Evolutionary conservation across 1,284 basidiomycete genomes (phyloP).

Genomic region (Naganishia sp.): DNA sequence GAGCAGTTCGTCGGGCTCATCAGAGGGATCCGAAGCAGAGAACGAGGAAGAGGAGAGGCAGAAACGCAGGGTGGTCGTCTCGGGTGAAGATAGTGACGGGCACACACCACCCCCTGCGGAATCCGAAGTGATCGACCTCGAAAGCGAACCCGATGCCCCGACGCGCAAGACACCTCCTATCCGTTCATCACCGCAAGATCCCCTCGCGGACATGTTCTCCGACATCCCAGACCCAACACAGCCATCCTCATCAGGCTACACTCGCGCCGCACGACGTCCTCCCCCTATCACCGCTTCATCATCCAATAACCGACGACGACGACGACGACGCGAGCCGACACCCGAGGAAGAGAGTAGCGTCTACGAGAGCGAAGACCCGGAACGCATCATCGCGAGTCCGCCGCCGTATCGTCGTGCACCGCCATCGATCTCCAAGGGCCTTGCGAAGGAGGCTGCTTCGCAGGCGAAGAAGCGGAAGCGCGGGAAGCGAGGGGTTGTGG

Average conservation of each 20-base stretch:
- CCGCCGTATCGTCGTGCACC: conserved; percentile 19
- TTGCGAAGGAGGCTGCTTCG: neutral
- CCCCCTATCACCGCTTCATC: neutral
- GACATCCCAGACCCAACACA: neutral
- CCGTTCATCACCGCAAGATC: conserved; percentile 1
- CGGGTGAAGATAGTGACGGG: conserved; percentile 4
- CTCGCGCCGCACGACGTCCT: conserved; percentile 1
- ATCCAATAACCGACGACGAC: neutral
- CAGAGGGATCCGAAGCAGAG: neutral
- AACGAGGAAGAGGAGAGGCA: conserved; percentile 4
- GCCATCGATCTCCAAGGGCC: neutral
- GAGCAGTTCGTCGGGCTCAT: neutral
- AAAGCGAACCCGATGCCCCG: neutral
- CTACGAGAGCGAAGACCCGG: conserved; percentile 3
- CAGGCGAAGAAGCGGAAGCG: neutral
- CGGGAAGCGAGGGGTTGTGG: conserved; percentile 19
- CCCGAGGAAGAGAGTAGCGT: neutral
- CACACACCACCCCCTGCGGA: neutral
- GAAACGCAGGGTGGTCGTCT: conserved; percentile 7
- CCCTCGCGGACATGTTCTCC: conserved; percentile 20
- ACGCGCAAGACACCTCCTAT: neutral
- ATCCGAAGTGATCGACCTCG: conserved; percentile 9
- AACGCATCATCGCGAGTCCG: conserved; percentile 5
- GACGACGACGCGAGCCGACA: neutral
- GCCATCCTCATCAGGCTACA: conserved; percentile 4